Percentiles rank a stretch among this genome's conserved stretches.
Evolutionary conservation across 805 yeast genomes (phyloP).

Genomic region (Nakazawaea holstii): DNA sequence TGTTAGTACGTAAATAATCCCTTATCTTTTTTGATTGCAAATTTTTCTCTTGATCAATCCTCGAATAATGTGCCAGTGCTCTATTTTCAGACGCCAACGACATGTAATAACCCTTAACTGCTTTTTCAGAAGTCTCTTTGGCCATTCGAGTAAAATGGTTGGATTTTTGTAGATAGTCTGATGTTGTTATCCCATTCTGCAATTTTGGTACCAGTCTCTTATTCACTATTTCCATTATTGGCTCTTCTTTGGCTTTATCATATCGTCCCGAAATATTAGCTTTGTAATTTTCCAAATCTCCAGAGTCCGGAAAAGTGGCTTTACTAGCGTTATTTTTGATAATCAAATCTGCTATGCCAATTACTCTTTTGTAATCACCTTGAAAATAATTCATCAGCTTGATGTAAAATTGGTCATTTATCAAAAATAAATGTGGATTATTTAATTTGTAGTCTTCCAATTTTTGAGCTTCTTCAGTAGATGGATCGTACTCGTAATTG

Average conservation of each 20-base stretch:
- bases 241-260: neutral
- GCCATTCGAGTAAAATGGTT: constrained; percentile 9
- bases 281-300: neutral
- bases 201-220: neutral
- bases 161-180: constrained; percentile 6
- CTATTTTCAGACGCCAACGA: constrained; percentile 8
- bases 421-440: constrained; percentile 27
- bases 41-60: constrained; percentile 10
- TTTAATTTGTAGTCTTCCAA: constrained; percentile 27
- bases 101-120: constrained; percentile 10
- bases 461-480: constrained; percentile 25
- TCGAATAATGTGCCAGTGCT: constrained; percentile 13
- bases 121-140: constrained; percentile 1
- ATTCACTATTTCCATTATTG: neutral
- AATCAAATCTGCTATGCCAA: constrained; percentile 28
- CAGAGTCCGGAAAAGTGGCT: constrained; percentile 20
- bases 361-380: constrained; percentile 36
- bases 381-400: constrained; percentile 34
- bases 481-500: constrained; percentile 15
- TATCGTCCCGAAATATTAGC: neutral
- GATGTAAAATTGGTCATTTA: constrained; percentile 34
- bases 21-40: neutral
- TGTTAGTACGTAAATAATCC: constrained; percentile 15
- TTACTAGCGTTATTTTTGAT: constrained; percentile 24
- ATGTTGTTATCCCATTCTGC: neutral